Conservation (phyloP, 2,329 filamentous ascomycete species). For the Aspergillus fischeri region DNA sequence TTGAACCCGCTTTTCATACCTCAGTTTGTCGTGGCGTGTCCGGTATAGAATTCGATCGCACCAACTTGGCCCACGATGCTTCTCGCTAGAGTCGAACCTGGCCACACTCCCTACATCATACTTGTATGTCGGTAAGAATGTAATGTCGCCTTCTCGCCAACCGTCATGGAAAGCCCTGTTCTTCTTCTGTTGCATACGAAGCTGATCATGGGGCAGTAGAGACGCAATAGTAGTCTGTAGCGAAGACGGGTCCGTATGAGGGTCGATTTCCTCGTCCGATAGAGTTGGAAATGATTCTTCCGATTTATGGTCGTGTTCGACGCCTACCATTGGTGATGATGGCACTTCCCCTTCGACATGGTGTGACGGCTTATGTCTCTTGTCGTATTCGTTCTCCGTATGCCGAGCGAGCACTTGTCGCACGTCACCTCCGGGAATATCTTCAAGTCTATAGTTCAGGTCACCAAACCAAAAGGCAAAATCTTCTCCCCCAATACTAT, state of each 20-base stretch:
- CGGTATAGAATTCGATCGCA: slow-evolving; percentile 91
- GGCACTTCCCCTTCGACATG: slow-evolving; percentile 22
- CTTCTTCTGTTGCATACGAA: slow-evolving; percentile 67
- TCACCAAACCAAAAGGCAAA: slow-evolving; percentile 97
- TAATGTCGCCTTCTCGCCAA: slow-evolving; percentile 84
- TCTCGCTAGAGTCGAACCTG: slow-evolving; percentile 92
- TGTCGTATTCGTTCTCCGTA: slow-evolving; percentile 70
- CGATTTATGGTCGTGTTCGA: slow-evolving; percentile 8
- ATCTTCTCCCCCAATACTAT: slow-evolving; percentile 81
- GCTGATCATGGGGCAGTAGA: slow-evolving; percentile 83
- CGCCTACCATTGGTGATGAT: slow-evolving; percentile 7
- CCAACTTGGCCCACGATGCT: slow-evolving; percentile 89
- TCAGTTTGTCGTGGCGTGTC: slow-evolving; percentile 65
- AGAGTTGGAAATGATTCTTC: slow-evolving; percentile 10
- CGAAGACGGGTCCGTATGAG: slow-evolving; percentile 74
- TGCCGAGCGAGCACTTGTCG: slow-evolving; percentile 78
- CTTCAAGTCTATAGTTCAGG: slow-evolving; percentile 87
- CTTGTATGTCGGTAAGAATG: slow-evolving; percentile 93
- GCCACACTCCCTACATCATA: slow-evolving; percentile 94
- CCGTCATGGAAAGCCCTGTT: slow-evolving; percentile 85
- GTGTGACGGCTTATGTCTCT: slow-evolving; percentile 40
- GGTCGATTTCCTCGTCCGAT: slow-evolving; percentile 63
- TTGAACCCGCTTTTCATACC: slow-evolving; percentile 58
- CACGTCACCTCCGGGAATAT: slow-evolving; percentile 85
- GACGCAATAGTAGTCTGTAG: slow-evolving; percentile 85